Percentiles rank a stretch among this genome's conserved stretches.
Evolutionary conservation across 2,329 filamentous ascomycete genomes (phyloP).

Genomic region (Blastomyces emzantsi): DNA sequence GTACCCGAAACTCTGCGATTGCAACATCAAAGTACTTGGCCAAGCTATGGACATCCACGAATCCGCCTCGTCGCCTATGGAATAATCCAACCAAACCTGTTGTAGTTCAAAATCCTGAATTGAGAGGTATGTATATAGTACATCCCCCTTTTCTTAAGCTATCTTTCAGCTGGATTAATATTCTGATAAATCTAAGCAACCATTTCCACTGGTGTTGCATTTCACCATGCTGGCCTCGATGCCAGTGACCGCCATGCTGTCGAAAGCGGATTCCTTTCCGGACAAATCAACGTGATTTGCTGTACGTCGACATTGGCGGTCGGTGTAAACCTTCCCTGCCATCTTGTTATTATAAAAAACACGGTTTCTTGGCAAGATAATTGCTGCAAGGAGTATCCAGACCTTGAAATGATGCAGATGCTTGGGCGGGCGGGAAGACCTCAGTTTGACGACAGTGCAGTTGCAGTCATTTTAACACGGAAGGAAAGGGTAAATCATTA

Average conservation of each 20-base stretch:
- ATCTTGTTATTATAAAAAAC: slow-evolving; percentile 75
- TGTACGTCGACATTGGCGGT: slow-evolving; percentile 80
- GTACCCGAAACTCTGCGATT: slow-evolving; percentile 62
- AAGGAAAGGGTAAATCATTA: slow-evolving; percentile 57
- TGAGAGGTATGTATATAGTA: slow-evolving; percentile 41
- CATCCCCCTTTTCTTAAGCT: slow-evolving; percentile 18
- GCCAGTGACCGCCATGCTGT: slow-evolving; percentile 54
- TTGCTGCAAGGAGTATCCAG: slow-evolving; percentile 61
- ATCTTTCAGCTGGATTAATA: slow-evolving; percentile 8
- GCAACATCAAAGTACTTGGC: slow-evolving; percentile 59
- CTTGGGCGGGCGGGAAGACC: slow-evolving; percentile 73
- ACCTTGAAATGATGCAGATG: slow-evolving; percentile 87
- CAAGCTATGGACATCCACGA: slow-evolving; percentile 52
- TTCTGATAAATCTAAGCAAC: slow-evolving; percentile 30
- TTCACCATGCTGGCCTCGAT: slow-evolving; percentile 72
- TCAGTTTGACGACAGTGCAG: slow-evolving; percentile 68
- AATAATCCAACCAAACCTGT: slow-evolving; percentile 45
- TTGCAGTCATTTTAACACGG: slow-evolving; percentile 71
- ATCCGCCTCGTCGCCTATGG: slow-evolving; percentile 53
- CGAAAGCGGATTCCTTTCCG: slow-evolving; percentile 59
- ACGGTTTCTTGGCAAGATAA: slow-evolving; percentile 58
- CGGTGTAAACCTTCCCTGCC: slow-evolving; percentile 74
- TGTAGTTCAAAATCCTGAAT: slow-evolving; percentile 48
- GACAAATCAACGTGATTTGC: slow-evolving; percentile 71
- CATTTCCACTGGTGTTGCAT: slow-evolving; percentile 57